These are phyloP conservation scores for Dothideomycetes sp. DNA, from an alignment of 2,329 filamentous ascomycete genomes.

Conservation along the genomic window DNA sequence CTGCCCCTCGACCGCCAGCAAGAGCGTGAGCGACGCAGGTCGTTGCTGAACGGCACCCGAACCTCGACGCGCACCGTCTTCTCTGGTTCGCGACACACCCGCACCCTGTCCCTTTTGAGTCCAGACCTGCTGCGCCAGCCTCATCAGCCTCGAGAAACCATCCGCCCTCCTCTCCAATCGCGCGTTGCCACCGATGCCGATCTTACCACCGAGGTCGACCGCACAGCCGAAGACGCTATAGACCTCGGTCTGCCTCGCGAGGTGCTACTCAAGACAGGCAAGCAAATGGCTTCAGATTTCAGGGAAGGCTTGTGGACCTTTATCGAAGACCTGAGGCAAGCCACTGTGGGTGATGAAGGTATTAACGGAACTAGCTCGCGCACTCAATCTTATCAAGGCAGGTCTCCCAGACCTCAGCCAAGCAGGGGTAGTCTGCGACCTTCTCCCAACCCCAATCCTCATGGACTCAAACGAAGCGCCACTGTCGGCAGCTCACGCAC, in stretches of 20 bases:
- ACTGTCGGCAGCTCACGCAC: conserved; percentile 7
- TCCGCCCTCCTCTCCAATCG: conserved; percentile 5
- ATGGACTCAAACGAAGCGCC: conserved; percentile 12
- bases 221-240: conserved; percentile 28
- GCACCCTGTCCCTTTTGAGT: conserved; percentile 77
- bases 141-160: conserved; percentile 5
- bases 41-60: conserved; percentile 47
- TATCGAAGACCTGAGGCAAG: conserved; percentile 88
- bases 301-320: conserved; percentile 88
- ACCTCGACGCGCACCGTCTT: conserved; percentile 50
- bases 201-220: conserved; percentile 19
- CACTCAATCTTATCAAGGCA: conserved; percentile 6
- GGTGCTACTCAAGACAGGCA: conserved; percentile 47
- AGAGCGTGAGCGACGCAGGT: conserved; percentile 67
- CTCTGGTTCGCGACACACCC: conserved; percentile 49
- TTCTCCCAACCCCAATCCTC: background rate
- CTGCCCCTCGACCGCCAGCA: conserved; percentile 23
- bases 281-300: conserved; percentile 82
- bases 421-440: conserved; percentile 2
- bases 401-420: conserved; percentile 6
- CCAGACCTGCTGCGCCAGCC: conserved; percentile 31
- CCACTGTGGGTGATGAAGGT: conserved; percentile 89
- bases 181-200: conserved; percentile 16
- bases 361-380: conserved; percentile 10
- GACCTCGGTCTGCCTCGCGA: conserved; percentile 34